Percentiles rank a stretch among this genome's conserved stretches.
Evolutionary conservation across 805 yeast genomes (phyloP).

Genomic region (Scheffersomyces coipomensis): DNA sequence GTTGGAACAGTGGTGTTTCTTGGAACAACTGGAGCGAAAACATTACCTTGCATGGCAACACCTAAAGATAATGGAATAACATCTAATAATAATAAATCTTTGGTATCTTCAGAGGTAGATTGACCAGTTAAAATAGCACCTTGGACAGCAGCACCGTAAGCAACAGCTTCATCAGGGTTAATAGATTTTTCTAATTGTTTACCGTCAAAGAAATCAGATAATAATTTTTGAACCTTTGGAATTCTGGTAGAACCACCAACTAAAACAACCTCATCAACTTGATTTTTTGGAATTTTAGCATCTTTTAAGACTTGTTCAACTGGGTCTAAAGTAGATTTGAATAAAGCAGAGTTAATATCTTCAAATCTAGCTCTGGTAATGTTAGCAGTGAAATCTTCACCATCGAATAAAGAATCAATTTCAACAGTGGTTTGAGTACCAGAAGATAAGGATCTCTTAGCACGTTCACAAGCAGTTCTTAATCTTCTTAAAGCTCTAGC

Average conservation of each 20-base stretch:
- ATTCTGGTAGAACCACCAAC: slow-evolving; percentile 55
- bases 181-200: slow-evolving; percentile 49
- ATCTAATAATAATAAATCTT: slow-evolving; percentile 50
- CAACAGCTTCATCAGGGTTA: slow-evolving; percentile 53
- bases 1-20: slow-evolving; percentile 53
- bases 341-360: slow-evolving; percentile 49
- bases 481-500: slow-evolving; percentile 51
- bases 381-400: slow-evolving; percentile 50
- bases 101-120: slow-evolving; percentile 48
- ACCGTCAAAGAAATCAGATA: slow-evolving; percentile 51
- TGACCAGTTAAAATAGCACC: slow-evolving; percentile 53
- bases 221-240: slow-evolving; percentile 50
- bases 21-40: slow-evolving; percentile 50
- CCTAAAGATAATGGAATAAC: slow-evolving; percentile 51
- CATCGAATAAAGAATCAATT: slow-evolving; percentile 49
- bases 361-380: slow-evolving; percentile 52
- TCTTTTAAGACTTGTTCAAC: slow-evolving; percentile 51
- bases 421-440: slow-evolving; percentile 50
- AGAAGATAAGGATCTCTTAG: slow-evolving; percentile 50
- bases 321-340: slow-evolving; percentile 50
- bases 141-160: slow-evolving; percentile 52
- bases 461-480: slow-evolving; percentile 54
- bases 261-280: slow-evolving; percentile 47
- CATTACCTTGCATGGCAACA: slow-evolving; percentile 53
- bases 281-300: slow-evolving; percentile 40